Evolutionary conservation across 805 yeast genomes (phyloP).

Genomic region (Candida dajiaensis): DNA sequence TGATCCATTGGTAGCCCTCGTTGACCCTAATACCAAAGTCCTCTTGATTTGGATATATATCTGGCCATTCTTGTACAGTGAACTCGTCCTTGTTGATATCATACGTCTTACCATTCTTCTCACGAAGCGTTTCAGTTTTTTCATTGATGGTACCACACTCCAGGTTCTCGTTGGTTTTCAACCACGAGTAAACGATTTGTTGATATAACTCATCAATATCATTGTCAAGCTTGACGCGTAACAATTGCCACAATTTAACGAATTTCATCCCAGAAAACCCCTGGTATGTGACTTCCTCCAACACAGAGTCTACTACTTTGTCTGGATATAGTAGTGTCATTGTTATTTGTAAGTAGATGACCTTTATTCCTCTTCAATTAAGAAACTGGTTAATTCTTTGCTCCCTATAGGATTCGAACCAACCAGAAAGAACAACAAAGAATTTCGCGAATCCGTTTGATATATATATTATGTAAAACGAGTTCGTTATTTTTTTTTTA

Average conservation of each 20-base stretch:
- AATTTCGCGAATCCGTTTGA: not conserved
- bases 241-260: constrained; percentile 28
- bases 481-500: not conserved
- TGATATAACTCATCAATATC: constrained; percentile 27
- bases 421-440: not conserved
- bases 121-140: not conserved
- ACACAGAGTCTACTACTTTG: constrained; percentile 25
- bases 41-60: not conserved
- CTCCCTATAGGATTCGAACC: constrained; percentile 5
- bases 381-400: not conserved
- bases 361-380: not conserved
- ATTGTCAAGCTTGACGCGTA: constrained; percentile 10
- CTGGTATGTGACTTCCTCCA: constrained; percentile 31
- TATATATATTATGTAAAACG: not conserved
- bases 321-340: constrained; percentile 25
- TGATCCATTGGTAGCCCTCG: constrained; percentile 51
- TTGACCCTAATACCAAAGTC: constrained; percentile 32
- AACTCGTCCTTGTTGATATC: constrained; percentile 6
- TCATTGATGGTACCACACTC: constrained; percentile 3
- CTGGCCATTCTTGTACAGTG: not conserved
- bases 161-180: constrained; percentile 20
- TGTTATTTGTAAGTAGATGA: not conserved
- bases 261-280: constrained; percentile 29
- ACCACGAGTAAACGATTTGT: constrained; percentile 33
- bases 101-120: not conserved